These are phyloP conservation scores for Fusarium stilboides DNA, from an alignment of 2,329 filamentous ascomycete species.

Conservation along the genomic window DNA sequence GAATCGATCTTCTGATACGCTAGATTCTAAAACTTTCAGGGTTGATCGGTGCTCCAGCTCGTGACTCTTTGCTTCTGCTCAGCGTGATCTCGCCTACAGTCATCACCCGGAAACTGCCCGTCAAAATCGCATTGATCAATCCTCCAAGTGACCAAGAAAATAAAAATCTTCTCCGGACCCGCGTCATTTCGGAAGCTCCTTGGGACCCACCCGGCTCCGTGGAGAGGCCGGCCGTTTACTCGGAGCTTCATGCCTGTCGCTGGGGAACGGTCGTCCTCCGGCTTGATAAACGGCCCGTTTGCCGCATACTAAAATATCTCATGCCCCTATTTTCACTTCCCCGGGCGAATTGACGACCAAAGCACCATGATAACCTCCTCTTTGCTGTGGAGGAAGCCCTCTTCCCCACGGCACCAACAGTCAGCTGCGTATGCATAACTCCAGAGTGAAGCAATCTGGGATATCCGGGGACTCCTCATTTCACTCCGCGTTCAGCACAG, in stretches of 20 bases:
- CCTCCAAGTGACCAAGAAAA: neutral
- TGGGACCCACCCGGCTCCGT: constrained; percentile 39
- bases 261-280: constrained; percentile 39
- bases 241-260: constrained; percentile 47
- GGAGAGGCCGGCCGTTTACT: constrained; percentile 47
- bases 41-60: neutral
- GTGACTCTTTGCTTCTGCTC: neutral
- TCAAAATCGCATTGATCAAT: constrained; percentile 4
- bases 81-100: constrained; percentile 17
- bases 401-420: constrained; percentile 24
- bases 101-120: constrained; percentile 1
- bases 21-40: constrained; percentile 8
- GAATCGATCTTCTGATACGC: constrained; percentile 8
- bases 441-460: constrained; percentile 25
- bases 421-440: constrained; percentile 12
- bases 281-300: constrained; percentile 42
- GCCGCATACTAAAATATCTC: constrained; percentile 30
- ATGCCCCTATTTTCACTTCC: constrained; percentile 35
- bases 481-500: constrained; percentile 20
- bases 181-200: constrained; percentile 36
- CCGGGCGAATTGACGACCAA: constrained; percentile 22
- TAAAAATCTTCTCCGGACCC: constrained; percentile 32
- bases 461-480: constrained; percentile 41
- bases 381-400: constrained; percentile 6
- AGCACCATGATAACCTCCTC: constrained; percentile 2